Evolutionary conservation across 2,329 filamentous ascomycete genomes (phyloP).

Genomic region (Colletotrichum sp.): DNA sequence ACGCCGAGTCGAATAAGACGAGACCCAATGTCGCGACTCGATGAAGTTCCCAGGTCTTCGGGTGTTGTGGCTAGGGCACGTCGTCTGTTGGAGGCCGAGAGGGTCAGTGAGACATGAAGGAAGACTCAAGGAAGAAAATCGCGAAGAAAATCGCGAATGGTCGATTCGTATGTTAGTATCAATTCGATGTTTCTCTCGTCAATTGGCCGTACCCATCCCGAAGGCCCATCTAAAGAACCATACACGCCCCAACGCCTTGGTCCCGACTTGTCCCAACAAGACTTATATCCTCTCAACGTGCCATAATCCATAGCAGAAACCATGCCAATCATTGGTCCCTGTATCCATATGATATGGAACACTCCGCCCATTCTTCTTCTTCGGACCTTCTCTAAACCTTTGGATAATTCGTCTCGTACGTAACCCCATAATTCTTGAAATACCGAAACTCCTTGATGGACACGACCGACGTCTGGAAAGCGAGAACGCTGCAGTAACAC

Average conservation of each 20-base stretch:
- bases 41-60: no score
- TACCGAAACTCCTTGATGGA: neutral
- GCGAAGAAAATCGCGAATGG: no score
- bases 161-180: no score
- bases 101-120: no score
- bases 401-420: neutral
- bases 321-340: neutral
- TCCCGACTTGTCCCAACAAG: neutral
- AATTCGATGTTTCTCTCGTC: neutral
- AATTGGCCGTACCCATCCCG: neutral
- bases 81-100: no score
- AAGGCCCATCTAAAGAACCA: neutral
- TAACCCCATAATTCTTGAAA: slow-evolving; percentile 5
- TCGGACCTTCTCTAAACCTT: neutral
- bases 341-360: neutral
- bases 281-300: neutral
- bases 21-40: no score
- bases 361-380: neutral
- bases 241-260: neutral
- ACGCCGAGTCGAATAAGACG: no score
- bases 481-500: neutral
- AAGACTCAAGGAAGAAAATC: no score
- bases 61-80: no score
- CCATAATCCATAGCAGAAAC: neutral
- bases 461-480: slow-evolving; percentile 9